Evolutionary conservation across 1,284 basidiomycete genomes (phyloP).

Genomic region (Sporisorium iseilematis-ciliati): DNA sequence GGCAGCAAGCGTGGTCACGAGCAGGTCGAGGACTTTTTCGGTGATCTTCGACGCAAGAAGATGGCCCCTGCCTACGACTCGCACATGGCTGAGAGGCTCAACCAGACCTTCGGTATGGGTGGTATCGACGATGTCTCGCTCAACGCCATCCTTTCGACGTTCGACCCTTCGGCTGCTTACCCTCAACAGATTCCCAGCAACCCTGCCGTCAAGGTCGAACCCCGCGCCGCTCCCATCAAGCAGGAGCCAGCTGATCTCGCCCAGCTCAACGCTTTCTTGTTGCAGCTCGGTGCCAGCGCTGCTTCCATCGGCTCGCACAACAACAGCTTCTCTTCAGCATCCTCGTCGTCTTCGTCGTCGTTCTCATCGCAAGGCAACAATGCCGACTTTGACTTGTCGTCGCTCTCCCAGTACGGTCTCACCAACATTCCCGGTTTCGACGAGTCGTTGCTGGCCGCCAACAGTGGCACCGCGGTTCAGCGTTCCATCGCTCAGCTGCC

Average conservation of each 20-base stretch:
- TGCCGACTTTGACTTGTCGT: constrained; percentile 56
- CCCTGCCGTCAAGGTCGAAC: constrained; percentile 23
- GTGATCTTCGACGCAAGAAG: constrained; percentile 61
- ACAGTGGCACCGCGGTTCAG: constrained; percentile 12
- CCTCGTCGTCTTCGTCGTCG: constrained; percentile 35
- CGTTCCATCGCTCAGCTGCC: constrained; percentile 58
- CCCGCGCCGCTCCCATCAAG: constrained; percentile 71
- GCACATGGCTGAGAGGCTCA: constrained; percentile 64
- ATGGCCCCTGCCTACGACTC: constrained; percentile 64
- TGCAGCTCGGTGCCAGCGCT: constrained; percentile 67
- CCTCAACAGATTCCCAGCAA: constrained; percentile 17
- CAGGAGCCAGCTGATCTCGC: constrained; percentile 68
- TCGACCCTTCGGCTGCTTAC: constrained; percentile 28
- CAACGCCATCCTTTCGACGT: constrained; percentile 53
- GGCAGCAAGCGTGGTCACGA: constrained; percentile 60
- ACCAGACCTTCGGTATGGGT: constrained; percentile 54
- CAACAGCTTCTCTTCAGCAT: constrained; percentile 33
- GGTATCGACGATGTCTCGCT: constrained; percentile 57
- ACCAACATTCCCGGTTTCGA: constrained; percentile 65
- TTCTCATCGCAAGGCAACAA: constrained; percentile 39
- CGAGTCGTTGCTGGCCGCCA: constrained; percentile 38
- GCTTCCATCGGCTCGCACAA: constrained; percentile 49
- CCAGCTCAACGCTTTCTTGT: constrained; percentile 67
- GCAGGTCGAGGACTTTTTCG: constrained; percentile 62
- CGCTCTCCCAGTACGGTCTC: constrained; percentile 56